Evolutionary conservation across 106 monocot genomes (phyloP).

Genomic region (Narthecium ossifragum): DNA sequence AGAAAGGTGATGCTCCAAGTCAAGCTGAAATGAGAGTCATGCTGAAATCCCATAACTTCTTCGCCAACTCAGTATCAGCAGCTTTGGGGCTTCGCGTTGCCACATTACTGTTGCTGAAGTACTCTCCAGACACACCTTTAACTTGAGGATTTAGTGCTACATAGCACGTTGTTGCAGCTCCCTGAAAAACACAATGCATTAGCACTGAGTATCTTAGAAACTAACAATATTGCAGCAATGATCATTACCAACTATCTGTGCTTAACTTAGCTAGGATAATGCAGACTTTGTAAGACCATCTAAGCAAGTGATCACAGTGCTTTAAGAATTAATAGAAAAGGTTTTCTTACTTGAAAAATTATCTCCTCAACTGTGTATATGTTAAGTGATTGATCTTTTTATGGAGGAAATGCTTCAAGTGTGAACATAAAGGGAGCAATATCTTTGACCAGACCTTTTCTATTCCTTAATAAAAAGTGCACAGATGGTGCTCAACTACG

Average conservation of each 20-base stretch:
- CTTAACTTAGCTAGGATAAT: too few species aligned
- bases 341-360: not conserved
- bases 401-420: not conserved
- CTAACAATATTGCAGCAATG: not conserved
- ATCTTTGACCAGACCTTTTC: too few species aligned
- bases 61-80: slow-evolving; percentile 21
- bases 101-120: slow-evolving; percentile 36
- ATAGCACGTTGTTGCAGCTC: slow-evolving; percentile 55
- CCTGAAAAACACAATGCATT: slow-evolving; percentile 10
- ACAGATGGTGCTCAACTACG: too few species aligned
- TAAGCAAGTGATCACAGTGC: too few species aligned
- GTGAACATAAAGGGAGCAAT: not conserved
- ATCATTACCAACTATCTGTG: not conserved
- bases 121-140: slow-evolving; percentile 38
- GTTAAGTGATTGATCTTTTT: not conserved
- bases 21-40: slow-evolving; percentile 7
- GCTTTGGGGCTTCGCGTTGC: slow-evolving; percentile 14
- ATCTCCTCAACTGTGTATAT: not conserved
- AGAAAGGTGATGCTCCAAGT: not conserved
- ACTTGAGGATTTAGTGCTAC: slow-evolving; percentile 49
- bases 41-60: slow-evolving; percentile 55
- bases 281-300: too few species aligned
- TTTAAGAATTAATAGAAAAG: not conserved
- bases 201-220: not conserved
- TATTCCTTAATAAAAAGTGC: too few species aligned